Conservation (phyloP, 1,139 yeast species). For the Tardiomyces depauwii region DNA sequence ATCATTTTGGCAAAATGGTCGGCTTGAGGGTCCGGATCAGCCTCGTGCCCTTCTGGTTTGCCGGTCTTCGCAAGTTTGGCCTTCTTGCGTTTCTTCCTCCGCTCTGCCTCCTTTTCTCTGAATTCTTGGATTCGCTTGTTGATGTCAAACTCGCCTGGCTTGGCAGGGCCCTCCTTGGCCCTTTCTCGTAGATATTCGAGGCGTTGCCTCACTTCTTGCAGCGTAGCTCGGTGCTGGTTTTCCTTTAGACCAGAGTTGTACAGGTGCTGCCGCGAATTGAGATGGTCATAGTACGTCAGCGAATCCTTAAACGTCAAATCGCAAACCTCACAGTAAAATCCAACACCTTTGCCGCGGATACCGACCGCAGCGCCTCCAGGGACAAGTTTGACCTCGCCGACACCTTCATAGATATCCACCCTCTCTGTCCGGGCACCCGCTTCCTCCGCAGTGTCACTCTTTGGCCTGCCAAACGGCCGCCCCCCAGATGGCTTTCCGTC, state of each 20-base stretch:
- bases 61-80: constrained; percentile 11
- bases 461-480: no score
- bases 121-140: constrained; percentile 35
- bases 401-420: constrained; percentile 30
- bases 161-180: constrained; percentile 25
- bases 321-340: constrained; percentile 76
- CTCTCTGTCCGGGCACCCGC: not conserved
- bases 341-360: constrained; percentile 55
- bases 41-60: constrained; percentile 14
- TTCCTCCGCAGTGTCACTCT: no score
- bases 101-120: constrained; percentile 32
- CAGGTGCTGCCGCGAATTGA: constrained; percentile 46
- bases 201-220: constrained; percentile 26
- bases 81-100: constrained; percentile 15
- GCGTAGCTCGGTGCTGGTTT: constrained; percentile 22
- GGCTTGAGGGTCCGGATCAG: not conserved
- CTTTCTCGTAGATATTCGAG: constrained; percentile 18
- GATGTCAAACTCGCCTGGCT: constrained; percentile 29
- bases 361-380: constrained; percentile 33
- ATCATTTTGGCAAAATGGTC: not conserved
- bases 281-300: constrained; percentile 69
- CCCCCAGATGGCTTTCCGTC: no score
- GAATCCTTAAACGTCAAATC: constrained; percentile 72
- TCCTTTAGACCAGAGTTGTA: constrained; percentile 23
- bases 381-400: constrained; percentile 37